Conservation (phyloP, 176 grass and related monocot species). For the Eremochloa ophiuroides region DNA sequence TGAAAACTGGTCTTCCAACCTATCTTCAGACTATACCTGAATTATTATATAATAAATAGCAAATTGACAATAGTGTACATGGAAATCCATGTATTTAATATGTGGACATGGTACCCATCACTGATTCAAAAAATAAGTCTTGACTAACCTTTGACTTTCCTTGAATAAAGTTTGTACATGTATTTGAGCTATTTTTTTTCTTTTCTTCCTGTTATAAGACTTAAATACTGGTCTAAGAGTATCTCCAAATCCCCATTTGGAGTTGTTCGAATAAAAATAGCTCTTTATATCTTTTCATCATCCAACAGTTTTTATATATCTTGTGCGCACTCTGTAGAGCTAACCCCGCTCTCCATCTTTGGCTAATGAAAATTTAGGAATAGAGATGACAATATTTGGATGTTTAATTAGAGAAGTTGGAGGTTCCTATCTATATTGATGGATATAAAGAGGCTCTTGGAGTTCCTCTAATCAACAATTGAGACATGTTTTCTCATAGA, state of each 20-base stretch:
- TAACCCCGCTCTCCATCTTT: neutral
- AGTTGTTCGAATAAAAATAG: neutral
- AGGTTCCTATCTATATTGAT: no score
- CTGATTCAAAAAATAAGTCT: neutral
- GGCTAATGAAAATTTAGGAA: neutral
- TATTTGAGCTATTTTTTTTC: neutral
- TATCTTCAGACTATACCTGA: neutral
- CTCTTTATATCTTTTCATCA: neutral
- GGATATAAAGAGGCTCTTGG: no score
- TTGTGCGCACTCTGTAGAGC: neutral
- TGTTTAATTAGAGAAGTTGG: no score
- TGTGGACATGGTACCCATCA: neutral
- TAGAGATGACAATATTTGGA: neutral
- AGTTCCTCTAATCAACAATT: neutral
- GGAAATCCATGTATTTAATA: neutral
- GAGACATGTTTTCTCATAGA: neutral
- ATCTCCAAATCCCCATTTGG: neutral
- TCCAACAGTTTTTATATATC: neutral
- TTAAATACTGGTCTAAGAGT: neutral
- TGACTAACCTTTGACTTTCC: neutral
- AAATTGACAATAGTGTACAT: neutral
- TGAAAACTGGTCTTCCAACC: neutral
- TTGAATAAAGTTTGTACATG: neutral
- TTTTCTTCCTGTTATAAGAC: neutral
- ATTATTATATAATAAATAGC: neutral